Percentiles rank a stretch among this genome's conserved stretches.
phyloP scores from a whole-genome alignment of 306 rosid species.

The Cicer bijugum region DNA sequence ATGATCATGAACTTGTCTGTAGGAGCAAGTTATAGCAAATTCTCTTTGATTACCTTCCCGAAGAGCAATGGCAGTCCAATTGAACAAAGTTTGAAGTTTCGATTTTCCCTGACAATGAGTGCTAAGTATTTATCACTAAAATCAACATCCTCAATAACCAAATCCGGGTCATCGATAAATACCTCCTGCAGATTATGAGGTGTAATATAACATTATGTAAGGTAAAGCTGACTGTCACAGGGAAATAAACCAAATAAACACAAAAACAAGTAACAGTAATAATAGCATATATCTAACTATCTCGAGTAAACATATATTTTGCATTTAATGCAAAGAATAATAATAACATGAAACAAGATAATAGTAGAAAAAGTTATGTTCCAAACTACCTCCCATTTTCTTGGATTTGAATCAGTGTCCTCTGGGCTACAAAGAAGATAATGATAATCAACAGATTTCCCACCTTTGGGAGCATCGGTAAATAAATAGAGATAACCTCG shows the following conservation, averaged over 20 bases:
- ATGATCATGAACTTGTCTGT: slow-evolving; percentile 35
- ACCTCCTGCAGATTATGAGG: slow-evolving; percentile 64
- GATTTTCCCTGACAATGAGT: slow-evolving; percentile 69
- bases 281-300: slow-evolving; percentile 24
- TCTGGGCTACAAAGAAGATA: slow-evolving; percentile 71
- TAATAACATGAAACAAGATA: slow-evolving; percentile 6
- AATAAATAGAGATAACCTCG: slow-evolving; percentile 74
- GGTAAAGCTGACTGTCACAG: slow-evolving; percentile 15
- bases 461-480: slow-evolving; percentile 80
- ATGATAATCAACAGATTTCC: slow-evolving; percentile 68
- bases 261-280: slow-evolving; percentile 11
- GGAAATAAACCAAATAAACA: slow-evolving; percentile 27
- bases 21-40: slow-evolving; percentile 41
- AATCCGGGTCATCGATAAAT: slow-evolving; percentile 55
- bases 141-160: slow-evolving; percentile 76
- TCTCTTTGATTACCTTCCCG: slow-evolving; percentile 62
- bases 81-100: slow-evolving; percentile 70
- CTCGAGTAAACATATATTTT: slow-evolving; percentile 1
- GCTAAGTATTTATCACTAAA: slow-evolving; percentile 74
- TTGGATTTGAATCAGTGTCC: slow-evolving; percentile 58
- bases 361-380: neutral
- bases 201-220: slow-evolving; percentile 22
- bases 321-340: neutral
- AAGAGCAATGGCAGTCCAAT: slow-evolving; percentile 70
- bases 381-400: slow-evolving; percentile 85